Conservation (phyloP, 2,329 filamentous ascomycete genomes). For the Diplocarpon rosae region DNA sequence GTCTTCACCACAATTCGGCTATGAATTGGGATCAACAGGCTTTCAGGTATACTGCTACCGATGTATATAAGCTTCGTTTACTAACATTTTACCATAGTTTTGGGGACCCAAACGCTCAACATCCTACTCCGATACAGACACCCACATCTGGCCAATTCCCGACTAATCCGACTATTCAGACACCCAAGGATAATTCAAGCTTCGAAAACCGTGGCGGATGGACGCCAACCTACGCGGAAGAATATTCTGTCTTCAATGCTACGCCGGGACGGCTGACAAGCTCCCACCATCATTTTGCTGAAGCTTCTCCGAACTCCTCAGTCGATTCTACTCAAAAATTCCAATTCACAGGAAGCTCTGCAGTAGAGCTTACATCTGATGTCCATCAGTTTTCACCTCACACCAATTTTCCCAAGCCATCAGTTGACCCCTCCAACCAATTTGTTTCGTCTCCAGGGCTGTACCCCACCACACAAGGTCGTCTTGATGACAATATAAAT, state of each 20-base stretch:
- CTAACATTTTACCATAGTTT: conserved; percentile 39
- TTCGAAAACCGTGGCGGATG: conserved; percentile 41
- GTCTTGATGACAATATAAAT: conserved; percentile 20
- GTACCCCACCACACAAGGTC: conserved; percentile 14
- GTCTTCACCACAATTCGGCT: conserved; percentile 32
- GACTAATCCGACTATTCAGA: conserved; percentile 43
- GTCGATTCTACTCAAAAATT: conserved; percentile 31
- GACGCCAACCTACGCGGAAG: conserved; percentile 53
- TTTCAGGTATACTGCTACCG: conserved; percentile 36
- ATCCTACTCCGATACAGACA: conserved; percentile 47
- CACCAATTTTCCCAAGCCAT: conserved; percentile 42
- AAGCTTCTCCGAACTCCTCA: conserved; percentile 16
- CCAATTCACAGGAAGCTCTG: conserved; percentile 35
- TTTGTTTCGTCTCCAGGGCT: conserved; percentile 46
- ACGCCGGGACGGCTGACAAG: conserved; percentile 46
- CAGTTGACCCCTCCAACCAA: conserved; percentile 47
- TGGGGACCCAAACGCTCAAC: conserved; percentile 52
- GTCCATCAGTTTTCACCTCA: conserved; percentile 48
- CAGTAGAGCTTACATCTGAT: conserved; percentile 47
- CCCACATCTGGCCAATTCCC: conserved; percentile 42
- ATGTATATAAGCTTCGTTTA: conserved; percentile 6
- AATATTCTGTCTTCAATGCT: conserved; percentile 53
- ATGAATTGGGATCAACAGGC: conserved; percentile 51
- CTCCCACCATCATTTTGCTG: conserved; percentile 21
- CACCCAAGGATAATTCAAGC: conserved; percentile 38